These are phyloP conservation scores for Jackrogersella minutella DNA, from an alignment of 495 filamentous ascomycete species.

Conservation along the genomic window DNA sequence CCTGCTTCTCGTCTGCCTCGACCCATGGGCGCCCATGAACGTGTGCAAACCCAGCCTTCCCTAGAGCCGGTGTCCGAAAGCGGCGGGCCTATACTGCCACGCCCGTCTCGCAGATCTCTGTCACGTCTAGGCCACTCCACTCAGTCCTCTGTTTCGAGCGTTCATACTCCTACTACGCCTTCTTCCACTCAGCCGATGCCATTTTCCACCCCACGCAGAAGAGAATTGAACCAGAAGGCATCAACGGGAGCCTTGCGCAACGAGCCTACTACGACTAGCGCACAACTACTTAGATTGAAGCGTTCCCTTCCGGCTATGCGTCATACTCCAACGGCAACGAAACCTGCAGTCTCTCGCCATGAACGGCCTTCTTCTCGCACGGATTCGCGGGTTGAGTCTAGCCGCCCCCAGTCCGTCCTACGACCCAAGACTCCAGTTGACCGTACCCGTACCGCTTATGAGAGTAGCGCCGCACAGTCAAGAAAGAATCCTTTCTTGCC, in stretches of 20 bases:
- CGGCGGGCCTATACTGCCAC: conserved; percentile 71
- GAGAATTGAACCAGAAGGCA: conserved; percentile 64
- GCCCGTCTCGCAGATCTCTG: conserved; percentile 61
- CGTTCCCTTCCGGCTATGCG: conserved; percentile 86
- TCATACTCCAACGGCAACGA: conserved; percentile 55
- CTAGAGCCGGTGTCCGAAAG: conserved; percentile 94
- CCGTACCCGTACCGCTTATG: conserved; percentile 57
- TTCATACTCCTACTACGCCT: conserved; percentile 65
- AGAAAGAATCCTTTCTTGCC: conserved; percentile 82
- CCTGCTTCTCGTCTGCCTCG: conserved; percentile 62
- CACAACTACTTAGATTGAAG: conserved; percentile 82
- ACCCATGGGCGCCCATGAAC: conserved; percentile 67
- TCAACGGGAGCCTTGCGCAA: conserved; percentile 60
- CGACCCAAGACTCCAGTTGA: conserved; percentile 80
- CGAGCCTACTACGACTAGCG: conserved; percentile 73
- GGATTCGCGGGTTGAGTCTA: conserved; percentile 42
- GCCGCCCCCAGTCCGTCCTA: conserved; percentile 53
- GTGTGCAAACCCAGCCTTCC: conserved; percentile 72
- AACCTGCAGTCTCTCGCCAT: conserved; percentile 53
- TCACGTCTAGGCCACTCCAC: conserved; percentile 72
- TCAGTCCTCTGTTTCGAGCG: conserved; percentile 68
- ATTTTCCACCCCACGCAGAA: conserved; percentile 66
- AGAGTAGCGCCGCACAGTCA: conserved; percentile 59
- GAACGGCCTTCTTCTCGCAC: conserved; percentile 62
- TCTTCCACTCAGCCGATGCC: conserved; percentile 62